Conservation (phyloP, 495 filamentous ascomycete genomes). For the Trichocladium uniseriatum region DNA sequence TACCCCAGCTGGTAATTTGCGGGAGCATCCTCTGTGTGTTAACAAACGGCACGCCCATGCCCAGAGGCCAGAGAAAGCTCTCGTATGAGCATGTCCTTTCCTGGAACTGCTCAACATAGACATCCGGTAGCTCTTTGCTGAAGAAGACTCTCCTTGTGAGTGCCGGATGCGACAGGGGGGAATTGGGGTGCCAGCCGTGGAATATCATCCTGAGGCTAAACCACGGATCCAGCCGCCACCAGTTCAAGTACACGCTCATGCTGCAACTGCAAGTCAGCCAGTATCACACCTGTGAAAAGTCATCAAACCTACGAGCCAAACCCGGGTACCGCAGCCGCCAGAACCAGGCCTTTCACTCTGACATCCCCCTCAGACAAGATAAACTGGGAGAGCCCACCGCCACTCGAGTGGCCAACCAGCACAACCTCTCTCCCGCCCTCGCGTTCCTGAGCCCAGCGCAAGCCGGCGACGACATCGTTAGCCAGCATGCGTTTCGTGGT, state of each 20-base stretch:
- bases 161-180: constrained; percentile 35
- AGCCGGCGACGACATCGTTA: constrained; percentile 32
- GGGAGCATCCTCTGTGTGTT: constrained; percentile 25
- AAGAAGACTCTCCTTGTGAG: constrained; percentile 39
- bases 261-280: constrained; percentile 9
- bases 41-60: constrained; percentile 34
- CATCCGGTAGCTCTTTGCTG: constrained; percentile 19
- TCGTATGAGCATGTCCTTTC: constrained; percentile 32
- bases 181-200: constrained; percentile 37
- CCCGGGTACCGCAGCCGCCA: constrained; percentile 34
- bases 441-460: constrained; percentile 26
- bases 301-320: constrained; percentile 36
- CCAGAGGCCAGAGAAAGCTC: constrained; percentile 37
- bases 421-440: constrained; percentile 28
- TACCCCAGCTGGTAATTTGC: constrained; percentile 24
- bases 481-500: constrained; percentile 33
- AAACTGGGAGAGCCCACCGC: constrained; percentile 38
- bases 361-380: constrained; percentile 31
- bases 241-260: constrained; percentile 35
- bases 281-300: neutral
- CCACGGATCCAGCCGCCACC: constrained; percentile 35
- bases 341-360: constrained; percentile 30
- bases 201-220: constrained; percentile 36
- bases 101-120: constrained; percentile 29
- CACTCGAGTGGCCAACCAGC: constrained; percentile 39